These are phyloP conservation scores for Coemansia sp. DNA, from an alignment of 192 early-diverging fungal species.

Conservation along the genomic window DNA sequence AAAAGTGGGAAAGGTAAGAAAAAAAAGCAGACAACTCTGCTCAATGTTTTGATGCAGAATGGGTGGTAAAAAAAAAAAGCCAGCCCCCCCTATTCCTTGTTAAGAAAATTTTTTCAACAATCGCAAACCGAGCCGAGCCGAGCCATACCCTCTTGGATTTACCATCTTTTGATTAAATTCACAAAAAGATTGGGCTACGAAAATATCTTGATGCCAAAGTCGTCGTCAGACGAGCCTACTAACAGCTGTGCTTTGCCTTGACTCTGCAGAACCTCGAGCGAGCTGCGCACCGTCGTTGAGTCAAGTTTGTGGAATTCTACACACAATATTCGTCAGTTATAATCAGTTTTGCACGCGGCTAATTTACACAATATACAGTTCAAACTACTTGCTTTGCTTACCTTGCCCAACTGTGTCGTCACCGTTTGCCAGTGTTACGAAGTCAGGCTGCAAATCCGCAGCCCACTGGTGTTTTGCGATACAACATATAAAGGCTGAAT, in stretches of 20 bases:
- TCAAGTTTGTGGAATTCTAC: conserved; percentile 83
- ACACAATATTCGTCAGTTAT: background rate
- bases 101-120: conserved; percentile 9
- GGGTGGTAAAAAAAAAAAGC: background rate
- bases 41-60: conserved; percentile 2
- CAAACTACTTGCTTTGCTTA: conserved; percentile 38
- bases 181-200: no score
- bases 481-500: no score
- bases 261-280: conserved; percentile 78
- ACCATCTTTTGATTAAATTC: background rate
- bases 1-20: background rate
- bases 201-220: conserved; percentile 89
- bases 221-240: conserved; percentile 55
- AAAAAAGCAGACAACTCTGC: background rate
- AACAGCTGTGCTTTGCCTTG: conserved; percentile 83
- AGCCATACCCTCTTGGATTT: background rate
- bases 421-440: no score
- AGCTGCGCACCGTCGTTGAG: conserved; percentile 64
- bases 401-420: conserved; percentile 67
- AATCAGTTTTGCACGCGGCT: background rate
- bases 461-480: no score
- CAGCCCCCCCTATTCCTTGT: background rate
- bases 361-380: no score
- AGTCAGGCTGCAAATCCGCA: no score
- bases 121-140: conserved; percentile 10